Evolutionary conservation across 331 rosid species (phyloP), one percentile per base, ranked within the genome.

Genomic region (Cucumis variabilis): DNA sequence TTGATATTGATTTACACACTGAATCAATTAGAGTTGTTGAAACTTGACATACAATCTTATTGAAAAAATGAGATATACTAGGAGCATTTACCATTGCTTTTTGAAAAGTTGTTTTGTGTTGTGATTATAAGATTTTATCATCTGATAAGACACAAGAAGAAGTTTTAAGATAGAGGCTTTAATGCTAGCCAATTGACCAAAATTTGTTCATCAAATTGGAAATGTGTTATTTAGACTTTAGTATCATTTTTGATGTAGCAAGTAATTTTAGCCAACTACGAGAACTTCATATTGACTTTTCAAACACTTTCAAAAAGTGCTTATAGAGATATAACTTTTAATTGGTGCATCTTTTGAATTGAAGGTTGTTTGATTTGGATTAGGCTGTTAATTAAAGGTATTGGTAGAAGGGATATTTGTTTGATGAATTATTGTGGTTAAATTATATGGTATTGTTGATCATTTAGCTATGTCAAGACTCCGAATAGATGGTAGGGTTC

Each of bases 1-100:
- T 25, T 25, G 37, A 24, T 78, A 78, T 20, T 25, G 37, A 24
- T 78, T 24, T 12, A 50, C 37, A 25, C 27, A 25, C 46, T 79
- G 65, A 27, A 37, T 33, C 73, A 62, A 62, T 62, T 62, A 63
- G 72, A 82, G 72, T 21, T 33, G 73, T 33, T 81, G 51, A 79
- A 79, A 53, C 85, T 81, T 81, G 68, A 27, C 10, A 55, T 79
- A 19, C 70, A 81, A 58, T 58, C 85, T 81, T 81, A 30, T 58
- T 81, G 50, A 24, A 16, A 50, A 10, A 21, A 79, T 51, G 46
- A 78, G 41, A 48, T 78, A n/a, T 77, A 15, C 25, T 77, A 7
- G 16, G 16, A 21, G 28, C 25, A 53, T 80, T 80, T 53, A 53
- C 84, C 41, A 13, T 78, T 50, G 84, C 41, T 58, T 80, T 80